These are phyloP conservation scores for Chloranthus sessilifolius DNA, from an alignment of 164 flowering plant genomes.

Conservation along the genomic window DNA sequence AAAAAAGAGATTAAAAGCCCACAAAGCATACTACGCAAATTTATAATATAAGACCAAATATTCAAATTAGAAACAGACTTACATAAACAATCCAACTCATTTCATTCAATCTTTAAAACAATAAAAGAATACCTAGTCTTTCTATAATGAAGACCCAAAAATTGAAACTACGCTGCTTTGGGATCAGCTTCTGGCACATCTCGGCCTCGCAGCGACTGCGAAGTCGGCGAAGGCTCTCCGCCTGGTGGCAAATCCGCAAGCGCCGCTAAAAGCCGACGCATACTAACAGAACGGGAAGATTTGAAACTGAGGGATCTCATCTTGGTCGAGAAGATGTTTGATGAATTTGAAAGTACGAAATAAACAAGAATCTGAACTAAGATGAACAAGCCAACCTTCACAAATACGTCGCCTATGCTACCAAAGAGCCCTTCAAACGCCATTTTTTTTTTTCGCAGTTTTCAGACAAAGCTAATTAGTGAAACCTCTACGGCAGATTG, in stretches of 20 bases:
- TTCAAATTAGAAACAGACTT: too few species aligned
- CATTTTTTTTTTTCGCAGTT: too few species aligned
- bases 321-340: constrained; percentile 23
- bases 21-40: too few species aligned
- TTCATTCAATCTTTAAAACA: too few species aligned
- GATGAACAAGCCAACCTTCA: constrained; percentile 41
- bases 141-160: too few species aligned
- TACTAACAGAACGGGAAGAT: constrained; percentile 12
- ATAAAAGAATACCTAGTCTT: too few species aligned
- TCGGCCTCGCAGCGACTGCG: neutral
- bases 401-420: constrained; percentile 19
- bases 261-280: constrained; percentile 14
- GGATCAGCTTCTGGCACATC: neutral
- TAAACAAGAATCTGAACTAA: constrained; percentile 63
- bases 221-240: constrained; percentile 10
- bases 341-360: constrained; percentile 55
- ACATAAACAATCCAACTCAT: too few species aligned
- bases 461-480: too few species aligned
- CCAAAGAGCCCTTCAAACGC: constrained; percentile 9
- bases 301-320: constrained; percentile 17
- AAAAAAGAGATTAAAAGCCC: too few species aligned
- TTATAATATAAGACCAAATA: too few species aligned
- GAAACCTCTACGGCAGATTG: too few species aligned
- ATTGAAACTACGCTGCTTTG: too few species aligned
- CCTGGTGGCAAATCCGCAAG: constrained; percentile 21